phyloP scores from a whole-genome alignment of 2,329 filamentous ascomycete genomes.

The Septoria linicola region DNA sequence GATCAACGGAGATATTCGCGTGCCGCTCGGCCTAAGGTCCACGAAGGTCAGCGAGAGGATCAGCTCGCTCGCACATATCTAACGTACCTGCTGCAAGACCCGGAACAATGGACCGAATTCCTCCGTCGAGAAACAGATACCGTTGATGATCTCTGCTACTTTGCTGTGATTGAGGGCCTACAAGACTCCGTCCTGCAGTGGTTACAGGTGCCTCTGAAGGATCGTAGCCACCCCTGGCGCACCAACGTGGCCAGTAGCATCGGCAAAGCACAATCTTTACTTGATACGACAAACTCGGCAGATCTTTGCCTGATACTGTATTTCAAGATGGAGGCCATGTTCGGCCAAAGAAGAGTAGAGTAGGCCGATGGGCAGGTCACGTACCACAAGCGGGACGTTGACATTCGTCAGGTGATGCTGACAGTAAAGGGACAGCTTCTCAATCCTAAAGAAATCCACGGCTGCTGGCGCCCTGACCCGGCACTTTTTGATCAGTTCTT shows the following conservation, averaged over 20 bases:
- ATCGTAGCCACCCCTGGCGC: neutral
- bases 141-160: neutral
- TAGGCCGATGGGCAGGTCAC: too few relatives aligned
- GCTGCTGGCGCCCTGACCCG: neutral
- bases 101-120: neutral
- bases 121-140: neutral
- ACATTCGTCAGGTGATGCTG: neutral
- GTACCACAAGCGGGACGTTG: neutral
- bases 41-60: neutral
- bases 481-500: neutral
- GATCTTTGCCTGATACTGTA: neutral
- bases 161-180: neutral
- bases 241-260: neutral
- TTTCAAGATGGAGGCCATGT: neutral
- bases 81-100: neutral
- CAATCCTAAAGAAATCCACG: neutral
- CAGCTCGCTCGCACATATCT: constrained; percentile 1
- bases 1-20: neutral
- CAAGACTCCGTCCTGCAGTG: neutral
- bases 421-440: neutral
- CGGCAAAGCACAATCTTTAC: neutral
- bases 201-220: neutral
- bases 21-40: neutral
- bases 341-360: neutral
- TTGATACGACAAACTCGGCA: neutral